A percentile compares a stretch with the other conserved stretches of the same genome.
phyloP scores from a whole-genome alignment of 345 rosid genomes.

The Eucalyptus cloeziana region DNA sequence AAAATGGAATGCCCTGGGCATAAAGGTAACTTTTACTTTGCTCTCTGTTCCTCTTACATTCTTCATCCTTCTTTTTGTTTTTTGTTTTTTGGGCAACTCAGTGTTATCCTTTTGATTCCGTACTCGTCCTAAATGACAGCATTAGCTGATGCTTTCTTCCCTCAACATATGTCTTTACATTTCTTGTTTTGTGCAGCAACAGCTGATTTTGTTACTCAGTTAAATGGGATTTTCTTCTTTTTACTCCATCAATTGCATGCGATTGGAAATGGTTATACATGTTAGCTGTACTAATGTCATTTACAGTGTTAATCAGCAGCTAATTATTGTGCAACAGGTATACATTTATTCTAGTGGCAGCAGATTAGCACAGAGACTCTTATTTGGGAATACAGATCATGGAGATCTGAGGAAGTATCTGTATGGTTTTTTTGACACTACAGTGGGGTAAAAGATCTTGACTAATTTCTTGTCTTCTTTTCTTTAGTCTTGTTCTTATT shows the following conservation, averaged over 20 bases:
- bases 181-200: neutral
- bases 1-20: conserved; percentile 81
- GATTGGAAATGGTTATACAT: neutral
- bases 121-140: neutral
- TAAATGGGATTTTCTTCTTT: neutral
- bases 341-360: conserved; percentile 97
- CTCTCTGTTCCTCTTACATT: neutral
- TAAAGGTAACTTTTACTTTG: conserved; percentile 36
- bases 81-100: neutral
- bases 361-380: conserved; percentile 83
- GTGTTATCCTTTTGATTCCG: neutral
- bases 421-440: conserved; percentile 74
- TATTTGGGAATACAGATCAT: conserved; percentile 66
- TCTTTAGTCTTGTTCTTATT: neutral
- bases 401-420: conserved; percentile 84
- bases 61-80: neutral
- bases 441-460: conserved; percentile 49
- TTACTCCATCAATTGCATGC: neutral
- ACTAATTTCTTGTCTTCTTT: neutral
- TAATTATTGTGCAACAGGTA: conserved; percentile 29
- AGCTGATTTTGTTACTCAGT: neutral
- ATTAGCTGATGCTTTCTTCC: neutral
- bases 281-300: neutral
- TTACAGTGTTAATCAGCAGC: neutral
- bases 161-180: neutral